These are phyloP conservation scores for Conticribra guillardii DNA, from an alignment of 108 stramenopile species.

Conservation along the genomic window DNA sequence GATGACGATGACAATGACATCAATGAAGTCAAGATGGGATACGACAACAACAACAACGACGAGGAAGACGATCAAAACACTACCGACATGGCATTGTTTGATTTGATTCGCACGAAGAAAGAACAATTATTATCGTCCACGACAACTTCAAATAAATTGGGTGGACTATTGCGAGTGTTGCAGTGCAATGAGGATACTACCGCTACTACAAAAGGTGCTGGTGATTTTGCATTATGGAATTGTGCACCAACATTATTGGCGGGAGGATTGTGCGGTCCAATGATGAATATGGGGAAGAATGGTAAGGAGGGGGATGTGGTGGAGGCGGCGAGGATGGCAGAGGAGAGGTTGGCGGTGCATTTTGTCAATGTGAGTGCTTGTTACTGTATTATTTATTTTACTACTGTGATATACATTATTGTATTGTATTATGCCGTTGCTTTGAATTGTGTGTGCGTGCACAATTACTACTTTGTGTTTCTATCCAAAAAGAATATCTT, in stretches of 20 bases:
- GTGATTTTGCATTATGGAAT: too few relatives aligned
- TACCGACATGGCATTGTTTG: too few relatives aligned
- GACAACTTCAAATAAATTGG: not conserved
- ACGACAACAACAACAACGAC: too few relatives aligned
- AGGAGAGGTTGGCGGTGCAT: conserved; percentile 22
- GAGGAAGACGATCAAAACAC: too few relatives aligned
- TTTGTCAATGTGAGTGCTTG: conserved; percentile 36
- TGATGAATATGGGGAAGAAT: conserved; percentile 3
- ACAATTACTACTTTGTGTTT: not conserved
- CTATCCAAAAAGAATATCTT: not conserved
- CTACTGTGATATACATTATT: too few relatives aligned
- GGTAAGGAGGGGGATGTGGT: not conserved
- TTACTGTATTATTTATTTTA: not conserved
- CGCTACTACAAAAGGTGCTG: not conserved
- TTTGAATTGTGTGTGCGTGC: not conserved
- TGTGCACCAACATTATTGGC: too few relatives aligned
- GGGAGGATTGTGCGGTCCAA: conserved; percentile 1
- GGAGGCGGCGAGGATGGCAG: conserved; percentile 14
- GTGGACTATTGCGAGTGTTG: conserved; percentile 5
- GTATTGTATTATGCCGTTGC: too few relatives aligned
- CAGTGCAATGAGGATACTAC: conserved; percentile 30
- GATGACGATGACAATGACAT: too few relatives aligned
- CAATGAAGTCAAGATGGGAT: too few relatives aligned
- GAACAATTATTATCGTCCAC: too few relatives aligned
- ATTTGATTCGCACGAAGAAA: too few relatives aligned